Percentiles rank a stretch among this genome's conserved stretches.
phyloP scores from a whole-genome alignment of 2,329 filamentous ascomycete species.

The Gliomastix tumulicola region DNA sequence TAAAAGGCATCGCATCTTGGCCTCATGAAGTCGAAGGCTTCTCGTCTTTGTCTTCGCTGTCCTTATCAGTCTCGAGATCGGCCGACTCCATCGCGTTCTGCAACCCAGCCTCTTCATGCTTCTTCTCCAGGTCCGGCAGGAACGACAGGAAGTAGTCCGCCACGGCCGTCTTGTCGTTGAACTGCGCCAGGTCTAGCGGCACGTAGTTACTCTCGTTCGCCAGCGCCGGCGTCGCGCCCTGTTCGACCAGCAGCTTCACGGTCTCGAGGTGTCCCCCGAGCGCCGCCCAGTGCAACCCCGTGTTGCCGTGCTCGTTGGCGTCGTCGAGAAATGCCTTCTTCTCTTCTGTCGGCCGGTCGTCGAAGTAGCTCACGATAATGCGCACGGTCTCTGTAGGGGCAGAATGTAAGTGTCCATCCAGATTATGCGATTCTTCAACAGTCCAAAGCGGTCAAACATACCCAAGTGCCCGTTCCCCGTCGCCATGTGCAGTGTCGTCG shows the following conservation, averaged over 20 bases:
- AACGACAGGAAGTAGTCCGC: conserved; percentile 53
- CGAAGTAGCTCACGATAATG: conserved; percentile 33
- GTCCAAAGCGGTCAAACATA: conserved; percentile 35
- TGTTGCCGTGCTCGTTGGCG: conserved; percentile 79
- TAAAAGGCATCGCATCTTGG: no score
- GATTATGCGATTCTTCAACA: no score
- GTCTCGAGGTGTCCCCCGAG: conserved; percentile 79
- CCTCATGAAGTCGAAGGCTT: no score
- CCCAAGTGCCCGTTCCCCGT: conserved; percentile 82
- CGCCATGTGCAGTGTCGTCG: conserved; percentile 86
- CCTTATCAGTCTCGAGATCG: conserved; percentile 28
- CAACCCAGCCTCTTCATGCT: conserved; percentile 37
- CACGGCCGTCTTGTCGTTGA: conserved; percentile 60
- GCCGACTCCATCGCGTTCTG: conserved; percentile 27
- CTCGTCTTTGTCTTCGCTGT: conserved; percentile 15
- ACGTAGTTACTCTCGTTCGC: conserved; percentile 82
- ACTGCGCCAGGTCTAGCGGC: conserved; percentile 66
- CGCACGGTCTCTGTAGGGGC: conserved; percentile 32
- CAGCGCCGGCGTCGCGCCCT: conserved; percentile 69
- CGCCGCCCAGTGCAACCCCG: conserved; percentile 88
- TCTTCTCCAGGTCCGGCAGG: conserved; percentile 37
- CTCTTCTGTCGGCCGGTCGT: conserved; percentile 27
- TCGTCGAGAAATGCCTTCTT: conserved; percentile 54
- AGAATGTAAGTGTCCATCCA: background rate
- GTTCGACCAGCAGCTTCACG: conserved; percentile 69